Evolutionary conservation across 1,284 basidiomycete species (phyloP), one percentile per base, ranked within the genome.

Genomic region (Taiwanofungus camphoratus): DNA sequence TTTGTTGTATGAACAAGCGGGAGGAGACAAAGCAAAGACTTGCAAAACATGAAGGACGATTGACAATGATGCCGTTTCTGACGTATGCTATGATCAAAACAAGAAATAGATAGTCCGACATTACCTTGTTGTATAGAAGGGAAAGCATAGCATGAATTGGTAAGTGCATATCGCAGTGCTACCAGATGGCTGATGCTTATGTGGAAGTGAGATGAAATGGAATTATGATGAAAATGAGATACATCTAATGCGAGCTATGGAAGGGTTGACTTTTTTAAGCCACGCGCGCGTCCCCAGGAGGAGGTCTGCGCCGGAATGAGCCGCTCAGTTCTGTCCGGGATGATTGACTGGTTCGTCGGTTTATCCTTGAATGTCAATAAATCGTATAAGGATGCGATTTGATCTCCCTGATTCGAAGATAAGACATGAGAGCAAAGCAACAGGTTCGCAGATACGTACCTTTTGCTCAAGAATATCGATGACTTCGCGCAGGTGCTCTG

Each of bases 391-490:
- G 85, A 79, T 7, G 88, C 83, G 49, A 93, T 91, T 65, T 93
- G 90, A 64, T 92, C 87, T 30, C 89, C 90, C 89, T 92, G 9
- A 37, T 16, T 20, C 19, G 13, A 11, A 34, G 19, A 11, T n/a
- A 34, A 21, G 32, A 22, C n/a, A 39, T 18, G 29, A 31, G 23
- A 38, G 26, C 13, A 24, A 40, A 31, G 18, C 16, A 34, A 44
- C n/a, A n/a, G n/a, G n/a, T n/a, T n/a, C n/a, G n/a, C n/a, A n/a
- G n/a, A n/a, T n/a, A n/a, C n/a, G n/a, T 51, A 87, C 90, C 80
- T 92, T 93, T 54, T 81, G 78, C 57, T 95, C 93, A 22, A 96
- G 71, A 34, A 86, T 74, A 61, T 93, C 88, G 37, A 96, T 89
- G 13, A 95, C 89, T 58, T 94, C 89, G 32, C 79, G 81, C 44